phyloP scores from a whole-genome alignment of 2,329 filamentous ascomycete species.

The Alternaria arbusti region DNA sequence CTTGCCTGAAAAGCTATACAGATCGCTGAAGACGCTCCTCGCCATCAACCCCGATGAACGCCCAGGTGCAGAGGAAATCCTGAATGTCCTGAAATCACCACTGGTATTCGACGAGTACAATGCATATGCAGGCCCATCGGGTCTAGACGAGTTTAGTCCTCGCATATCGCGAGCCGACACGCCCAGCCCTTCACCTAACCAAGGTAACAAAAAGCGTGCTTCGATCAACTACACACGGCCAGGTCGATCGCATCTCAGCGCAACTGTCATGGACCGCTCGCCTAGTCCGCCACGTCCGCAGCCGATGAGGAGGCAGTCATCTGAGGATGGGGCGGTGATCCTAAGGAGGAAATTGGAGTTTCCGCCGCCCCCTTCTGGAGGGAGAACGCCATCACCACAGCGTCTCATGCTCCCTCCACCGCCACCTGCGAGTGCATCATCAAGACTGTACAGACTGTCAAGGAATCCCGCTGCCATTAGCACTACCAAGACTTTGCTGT shows the following conservation, averaged over 20 bases:
- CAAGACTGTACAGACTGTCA: constrained; percentile 18
- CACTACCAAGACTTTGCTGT: constrained; percentile 64
- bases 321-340: constrained; percentile 39
- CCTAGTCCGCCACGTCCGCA: constrained; percentile 41
- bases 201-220: constrained; percentile 28
- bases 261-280: constrained; percentile 40
- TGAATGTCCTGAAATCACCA: constrained; percentile 76
- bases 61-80: constrained; percentile 84
- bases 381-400: constrained; percentile 26
- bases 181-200: constrained; percentile 41
- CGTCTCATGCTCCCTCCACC: constrained; percentile 46
- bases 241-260: constrained; percentile 43
- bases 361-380: constrained; percentile 22
- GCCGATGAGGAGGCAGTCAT: constrained; percentile 22
- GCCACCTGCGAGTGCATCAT: constrained; percentile 15
- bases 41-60: constrained; percentile 77
- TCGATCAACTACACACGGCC: constrained; percentile 37
- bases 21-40: constrained; percentile 79
- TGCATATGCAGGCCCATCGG: constrained; percentile 46
- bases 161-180: constrained; percentile 56
- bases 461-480: constrained; percentile 40
- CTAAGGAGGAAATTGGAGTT: constrained; percentile 39
- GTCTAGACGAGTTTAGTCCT: constrained; percentile 43
- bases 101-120: constrained; percentile 56
- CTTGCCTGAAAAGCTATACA: constrained; percentile 84